A percentile compares a stretch with the other conserved stretches of the same genome.
These are phyloP conservation scores for Dioscorea dumetorum DNA, from an alignment of 106 monocot species.

Conservation along the genomic window DNA sequence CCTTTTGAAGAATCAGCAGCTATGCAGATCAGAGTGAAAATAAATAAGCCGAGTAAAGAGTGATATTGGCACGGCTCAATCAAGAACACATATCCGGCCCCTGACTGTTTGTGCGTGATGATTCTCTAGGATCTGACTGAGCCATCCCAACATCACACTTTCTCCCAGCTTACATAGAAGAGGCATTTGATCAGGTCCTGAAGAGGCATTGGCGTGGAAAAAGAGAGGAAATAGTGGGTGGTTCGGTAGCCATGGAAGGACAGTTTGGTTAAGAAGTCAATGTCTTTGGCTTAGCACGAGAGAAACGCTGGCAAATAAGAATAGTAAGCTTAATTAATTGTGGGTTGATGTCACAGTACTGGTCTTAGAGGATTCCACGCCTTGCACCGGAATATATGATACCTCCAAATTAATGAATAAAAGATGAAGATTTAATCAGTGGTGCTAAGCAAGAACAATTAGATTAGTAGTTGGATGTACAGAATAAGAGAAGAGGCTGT, in stretches of 20 bases:
- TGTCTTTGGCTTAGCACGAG: constrained; percentile 4
- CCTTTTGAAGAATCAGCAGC: no score
- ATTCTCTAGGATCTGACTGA: constrained; percentile 18
- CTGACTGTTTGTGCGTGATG: background rate
- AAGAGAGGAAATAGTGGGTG: background rate
- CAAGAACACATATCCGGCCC: background rate
- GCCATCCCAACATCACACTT: constrained; percentile 38
- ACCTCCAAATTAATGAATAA: no score
- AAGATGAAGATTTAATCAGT: no score
- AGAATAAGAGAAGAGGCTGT: no score
- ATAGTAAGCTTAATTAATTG: constrained; percentile 2
- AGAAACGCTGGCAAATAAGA: background rate
- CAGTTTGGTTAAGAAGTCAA: constrained; percentile 21
- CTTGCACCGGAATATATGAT: no score
- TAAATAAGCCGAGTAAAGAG: constrained; percentile 8
- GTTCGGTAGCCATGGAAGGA: background rate
- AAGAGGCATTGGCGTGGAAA: background rate
- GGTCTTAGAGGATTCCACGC: background rate
- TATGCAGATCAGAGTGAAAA: no score
- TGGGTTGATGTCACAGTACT: constrained; percentile 2
- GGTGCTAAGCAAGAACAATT: no score
- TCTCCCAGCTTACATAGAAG: background rate
- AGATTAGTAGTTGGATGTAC: no score
- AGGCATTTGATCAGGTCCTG: background rate
- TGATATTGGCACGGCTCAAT: constrained; percentile 71